Conservation (phyloP, 805 yeast genomes). For the Saccharomycopsis fibuligera region DNA sequence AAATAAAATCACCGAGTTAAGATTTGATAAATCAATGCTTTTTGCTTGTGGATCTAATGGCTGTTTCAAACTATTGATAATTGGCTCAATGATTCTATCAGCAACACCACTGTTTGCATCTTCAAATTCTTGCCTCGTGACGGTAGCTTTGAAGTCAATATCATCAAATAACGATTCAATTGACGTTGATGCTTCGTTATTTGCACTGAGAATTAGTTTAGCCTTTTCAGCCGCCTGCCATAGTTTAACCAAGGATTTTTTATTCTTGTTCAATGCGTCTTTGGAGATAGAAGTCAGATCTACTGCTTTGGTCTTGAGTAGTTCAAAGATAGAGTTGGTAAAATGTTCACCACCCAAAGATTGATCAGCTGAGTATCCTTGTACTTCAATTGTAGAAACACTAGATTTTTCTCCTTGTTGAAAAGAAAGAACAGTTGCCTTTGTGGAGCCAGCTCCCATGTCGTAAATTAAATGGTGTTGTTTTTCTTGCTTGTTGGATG, state of each 20-base stretch:
- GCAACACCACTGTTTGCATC: slow-evolving; percentile 39
- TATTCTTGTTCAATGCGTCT: slow-evolving; percentile 37
- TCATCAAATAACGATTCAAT: slow-evolving; percentile 73
- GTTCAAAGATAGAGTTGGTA: slow-evolving; percentile 56
- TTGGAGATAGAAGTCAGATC: slow-evolving; percentile 34
- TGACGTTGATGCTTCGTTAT: slow-evolving; percentile 67
- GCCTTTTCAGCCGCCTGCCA: slow-evolving; percentile 86
- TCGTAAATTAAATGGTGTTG: slow-evolving; percentile 74
- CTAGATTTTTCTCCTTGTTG: slow-evolving; percentile 37
- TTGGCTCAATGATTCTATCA: slow-evolving; percentile 46
- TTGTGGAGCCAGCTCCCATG: slow-evolving; percentile 88
- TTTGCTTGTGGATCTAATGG: too few relatives aligned
- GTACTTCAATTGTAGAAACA: slow-evolving; percentile 48
- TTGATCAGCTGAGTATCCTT: slow-evolving; percentile 66
- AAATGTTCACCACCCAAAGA: slow-evolving; percentile 70
- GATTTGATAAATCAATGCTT: slow-evolving; percentile 30
- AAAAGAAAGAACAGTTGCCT: slow-evolving; percentile 76
- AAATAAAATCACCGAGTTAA: slow-evolving; percentile 65
- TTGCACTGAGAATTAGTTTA: slow-evolving; percentile 81
- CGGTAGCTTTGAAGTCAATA: slow-evolving; percentile 56
- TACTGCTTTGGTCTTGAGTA: slow-evolving; percentile 56
- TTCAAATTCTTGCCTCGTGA: slow-evolving; percentile 84
- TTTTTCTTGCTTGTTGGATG: slow-evolving; percentile 33
- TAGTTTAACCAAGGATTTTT: slow-evolving; percentile 59
- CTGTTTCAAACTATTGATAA: slow-evolving; percentile 42